Base-by-base conservation (phyloP, 139 green algal genomes). In the Chlorella sp. region DNA sequence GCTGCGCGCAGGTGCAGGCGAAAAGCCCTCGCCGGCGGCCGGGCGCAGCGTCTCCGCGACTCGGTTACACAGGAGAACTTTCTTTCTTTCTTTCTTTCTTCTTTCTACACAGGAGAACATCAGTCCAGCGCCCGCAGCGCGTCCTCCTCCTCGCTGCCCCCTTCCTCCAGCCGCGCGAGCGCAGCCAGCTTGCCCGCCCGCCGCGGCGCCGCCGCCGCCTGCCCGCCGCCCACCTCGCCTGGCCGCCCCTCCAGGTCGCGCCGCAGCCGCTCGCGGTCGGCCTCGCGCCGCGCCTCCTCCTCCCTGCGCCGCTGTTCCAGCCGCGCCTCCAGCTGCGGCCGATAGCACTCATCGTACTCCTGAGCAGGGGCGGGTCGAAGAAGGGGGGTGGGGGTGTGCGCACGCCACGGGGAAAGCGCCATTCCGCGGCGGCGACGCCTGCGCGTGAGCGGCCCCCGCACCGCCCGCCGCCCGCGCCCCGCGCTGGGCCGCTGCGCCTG, bases 291-390 rank as follows among this genome's bases (percentile, higher is more conserved):
- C 61, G 48, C 59, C 51, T 48, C 19, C 77, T 95, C 90, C 76
- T 59, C 31, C 25, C 76, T 76, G 21, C 36, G 75, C 69, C 80
- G 84, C 17, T 81, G 81, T 71, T 82, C 41, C 40, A 76, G 56
- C 8, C 67, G 73, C 33, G 67, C 45, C 67, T 91, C 63, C 62
- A 96, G 74, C 45, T 93, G 86, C 9, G 86, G 86, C 35, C 87
- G 64, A 65, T 97, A 98, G 48, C 81, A 80, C 58, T 89, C 36
- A 36, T 87, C 51, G 74, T 97, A 98, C 62, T 98, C 91, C 12
- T 87, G 60, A n/a, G n/a, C n/a, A n/a, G n/a, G n/a, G n/a, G n/a
- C n/a, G n/a, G n/a, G n/a, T n/a, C n/a, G n/a, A n/a, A n/a, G n/a
- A n/a, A n/a, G n/a, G n/a, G n/a, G n/a, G n/a, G n/a, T n/a, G n/a